These are phyloP conservation scores for Nepenthes alata DNA, from an alignment of 179 eudicot species.

Conservation along the genomic window DNA sequence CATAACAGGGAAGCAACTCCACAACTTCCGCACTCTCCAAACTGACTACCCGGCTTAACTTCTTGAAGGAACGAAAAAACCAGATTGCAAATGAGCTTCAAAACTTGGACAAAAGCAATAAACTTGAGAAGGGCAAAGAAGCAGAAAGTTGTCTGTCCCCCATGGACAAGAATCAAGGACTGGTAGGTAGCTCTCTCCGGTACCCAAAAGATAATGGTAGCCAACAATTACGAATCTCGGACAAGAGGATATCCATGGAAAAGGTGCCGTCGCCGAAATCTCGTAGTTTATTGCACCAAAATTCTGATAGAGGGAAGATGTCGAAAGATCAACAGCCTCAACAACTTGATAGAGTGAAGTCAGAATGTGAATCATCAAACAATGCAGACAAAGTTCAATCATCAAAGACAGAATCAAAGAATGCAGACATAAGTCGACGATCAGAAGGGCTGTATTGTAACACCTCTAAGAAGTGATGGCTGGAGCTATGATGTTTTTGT, in stretches of 20 bases:
- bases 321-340: conserved; percentile 12
- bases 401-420: conserved; percentile 15
- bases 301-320: conserved; percentile 13
- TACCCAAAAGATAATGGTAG: conserved; percentile 11
- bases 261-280: conserved; percentile 14
- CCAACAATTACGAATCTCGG: conserved; percentile 9
- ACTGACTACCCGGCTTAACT: conserved; percentile 25
- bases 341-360: conserved; percentile 27
- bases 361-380: conserved; percentile 34
- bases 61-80: conserved; percentile 39
- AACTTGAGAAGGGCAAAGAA: conserved; percentile 17
- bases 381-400: conserved; percentile 30
- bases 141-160: conserved; percentile 14
- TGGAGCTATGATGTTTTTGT: no score
- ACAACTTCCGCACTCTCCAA: conserved; percentile 58
- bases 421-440: conserved; percentile 30
- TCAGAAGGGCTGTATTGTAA: conserved; percentile 23
- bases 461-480: conserved; percentile 34
- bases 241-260: conserved; percentile 9
- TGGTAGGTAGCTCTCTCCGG: conserved; percentile 16
- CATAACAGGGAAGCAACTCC: conserved; percentile 41
- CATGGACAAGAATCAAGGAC: conserved; percentile 17
- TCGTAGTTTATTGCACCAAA: conserved; percentile 11
- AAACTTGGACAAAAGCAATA: conserved; percentile 33
- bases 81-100: conserved; percentile 38